Evolutionary conservation across 1,284 basidiomycete genomes (phyloP), one percentile per base, ranked within the genome.

Genomic region (Vanrija sp.): DNA sequence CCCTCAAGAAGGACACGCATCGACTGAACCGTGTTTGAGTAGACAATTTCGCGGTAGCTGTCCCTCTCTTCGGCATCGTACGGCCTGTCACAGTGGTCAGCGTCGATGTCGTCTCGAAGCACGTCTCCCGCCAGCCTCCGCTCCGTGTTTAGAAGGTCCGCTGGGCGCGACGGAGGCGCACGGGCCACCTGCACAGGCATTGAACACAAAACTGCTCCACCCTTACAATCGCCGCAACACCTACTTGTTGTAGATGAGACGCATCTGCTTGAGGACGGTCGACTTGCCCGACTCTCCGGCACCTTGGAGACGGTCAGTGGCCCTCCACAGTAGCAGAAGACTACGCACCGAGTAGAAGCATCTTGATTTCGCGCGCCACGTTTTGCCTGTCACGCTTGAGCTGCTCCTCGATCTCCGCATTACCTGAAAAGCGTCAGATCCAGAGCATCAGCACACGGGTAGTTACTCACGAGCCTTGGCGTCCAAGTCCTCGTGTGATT

Each of bases 21-120:
- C 26, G 91, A 94, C 78, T 97, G 94, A 58, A 97, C 85, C 9
- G 93, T 96, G 77, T 97, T 97, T 53, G 91, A 91, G 72, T 86
- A 97, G 71, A 98, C 94, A 70, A 97, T 97, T 78, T 97, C 94
- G 77, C 92, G 92, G 84, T 96, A 97, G 42, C 88, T 90, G 63
- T 95, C 91, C 49, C 94, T 83, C 78, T 98, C 95, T 65, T 87
- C 85, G 57, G 87, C 85, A 61, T 89, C 91, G 81, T 97, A 98
- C 1, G 92, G 80, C 54, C 74, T 81, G 71, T 19, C 34, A 25
- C 15, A 40, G n/a, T 43, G 3, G 46, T 46, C 19, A 62, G 56
- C 38, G 40, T 49, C 34, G 34, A 34, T 12, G 12, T 15, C 34
- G 9, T 12, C 34, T 12, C 34, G 14, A 12, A 34, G 9, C 16